These are phyloP conservation scores for Rhodotorula mucilaginosa DNA, from an alignment of 1,284 basidiomycete genomes.

Conservation along the genomic window DNA sequence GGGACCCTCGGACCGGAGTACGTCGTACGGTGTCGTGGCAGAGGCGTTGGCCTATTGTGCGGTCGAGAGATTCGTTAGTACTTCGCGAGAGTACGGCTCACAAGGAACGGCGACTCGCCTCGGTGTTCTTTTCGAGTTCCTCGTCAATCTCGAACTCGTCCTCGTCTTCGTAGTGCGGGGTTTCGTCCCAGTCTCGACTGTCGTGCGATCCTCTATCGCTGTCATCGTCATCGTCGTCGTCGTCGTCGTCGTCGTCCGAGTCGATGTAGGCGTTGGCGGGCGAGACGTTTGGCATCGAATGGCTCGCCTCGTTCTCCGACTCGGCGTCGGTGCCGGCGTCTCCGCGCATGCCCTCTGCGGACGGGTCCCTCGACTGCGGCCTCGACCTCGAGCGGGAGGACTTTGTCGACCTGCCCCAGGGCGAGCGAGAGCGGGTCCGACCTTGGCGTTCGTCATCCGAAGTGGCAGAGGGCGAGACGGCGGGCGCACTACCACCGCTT, in stretches of 20 bases:
- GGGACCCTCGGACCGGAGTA: constrained; percentile 30
- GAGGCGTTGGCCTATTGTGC: constrained; percentile 27
- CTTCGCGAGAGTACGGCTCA: too few species aligned
- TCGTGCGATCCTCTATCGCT: constrained; percentile 15
- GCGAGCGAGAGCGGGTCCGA: constrained; percentile 23
- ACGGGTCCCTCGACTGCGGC: constrained; percentile 16
- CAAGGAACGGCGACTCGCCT: constrained; percentile 50
- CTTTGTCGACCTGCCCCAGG: constrained; percentile 19
- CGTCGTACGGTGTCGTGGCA: constrained; percentile 34
- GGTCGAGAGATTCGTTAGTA: too few species aligned
- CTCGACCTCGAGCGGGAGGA: constrained; percentile 1
- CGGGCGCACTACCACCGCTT: background rate
- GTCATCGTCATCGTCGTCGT: constrained; percentile 27
- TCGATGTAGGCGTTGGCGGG: constrained; percentile 27
- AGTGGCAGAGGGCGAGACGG: background rate
- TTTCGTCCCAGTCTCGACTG: constrained; percentile 12
- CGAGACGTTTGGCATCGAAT: constrained; percentile 17
- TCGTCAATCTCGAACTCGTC: constrained; percentile 50
- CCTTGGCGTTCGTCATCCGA: constrained; percentile 17
- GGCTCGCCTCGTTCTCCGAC: constrained; percentile 15
- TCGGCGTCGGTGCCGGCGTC: constrained; percentile 30
- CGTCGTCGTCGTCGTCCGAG: constrained; percentile 17
- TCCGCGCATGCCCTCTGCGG: constrained; percentile 29
- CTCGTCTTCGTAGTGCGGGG: constrained; percentile 21
- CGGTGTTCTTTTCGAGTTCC: constrained; percentile 73